Evolutionary conservation across 1,139 yeast species (phyloP).

Genomic region (Pichia sorboxylosa): DNA sequence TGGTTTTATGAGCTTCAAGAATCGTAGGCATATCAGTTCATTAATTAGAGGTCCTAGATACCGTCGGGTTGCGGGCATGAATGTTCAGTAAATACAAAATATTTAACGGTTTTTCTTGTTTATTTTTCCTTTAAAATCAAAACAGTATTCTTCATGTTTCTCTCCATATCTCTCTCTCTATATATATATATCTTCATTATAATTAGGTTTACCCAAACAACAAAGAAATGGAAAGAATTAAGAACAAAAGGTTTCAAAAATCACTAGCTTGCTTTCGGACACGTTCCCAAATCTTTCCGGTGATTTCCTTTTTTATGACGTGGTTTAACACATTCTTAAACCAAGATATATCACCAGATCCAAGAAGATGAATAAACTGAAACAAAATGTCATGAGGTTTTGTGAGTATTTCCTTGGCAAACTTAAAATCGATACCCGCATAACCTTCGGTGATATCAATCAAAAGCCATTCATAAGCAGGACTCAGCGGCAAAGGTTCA

Average conservation of each 20-base stretch:
- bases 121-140: too few relatives aligned
- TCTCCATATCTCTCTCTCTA: too few relatives aligned
- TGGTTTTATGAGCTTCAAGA: slow-evolving; percentile 12
- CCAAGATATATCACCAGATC: slow-evolving; percentile 2
- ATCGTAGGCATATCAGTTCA: slow-evolving; percentile 13
- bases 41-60: slow-evolving; percentile 21
- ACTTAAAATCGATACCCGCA: slow-evolving; percentile 2
- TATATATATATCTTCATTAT: too few relatives aligned
- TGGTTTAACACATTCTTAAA: slow-evolving; percentile 3
- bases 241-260: too few relatives aligned
- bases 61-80: slow-evolving; percentile 7
- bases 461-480: slow-evolving; percentile 29
- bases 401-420: not conserved
- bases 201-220: too few relatives aligned
- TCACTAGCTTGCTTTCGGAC: too few relatives aligned
- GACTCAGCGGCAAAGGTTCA: slow-evolving; percentile 13
- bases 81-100: not conserved
- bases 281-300: slow-evolving; percentile 7
- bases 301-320: slow-evolving; percentile 1
- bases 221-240: too few relatives aligned
- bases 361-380: not conserved
- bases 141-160: not conserved
- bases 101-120: too few relatives aligned
- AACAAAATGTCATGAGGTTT: slow-evolving; percentile 1
- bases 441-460: slow-evolving; percentile 25